These are phyloP conservation scores for Jamesozyma lodderae DNA, from an alignment of 805 yeast species.

Conservation along the genomic window DNA sequence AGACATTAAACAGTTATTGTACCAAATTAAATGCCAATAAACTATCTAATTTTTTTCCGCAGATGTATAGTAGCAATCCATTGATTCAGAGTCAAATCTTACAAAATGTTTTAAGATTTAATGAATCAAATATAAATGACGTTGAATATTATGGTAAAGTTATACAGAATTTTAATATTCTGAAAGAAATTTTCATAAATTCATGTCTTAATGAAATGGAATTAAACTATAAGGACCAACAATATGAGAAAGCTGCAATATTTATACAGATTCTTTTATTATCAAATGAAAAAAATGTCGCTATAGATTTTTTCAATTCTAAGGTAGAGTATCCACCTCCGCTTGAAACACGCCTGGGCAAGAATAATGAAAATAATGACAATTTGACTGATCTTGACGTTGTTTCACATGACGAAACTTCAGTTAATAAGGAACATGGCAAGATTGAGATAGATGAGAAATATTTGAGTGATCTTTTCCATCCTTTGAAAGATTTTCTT, in stretches of 20 bases:
- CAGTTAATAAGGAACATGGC: background rate
- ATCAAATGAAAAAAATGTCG: slow-evolving; percentile 32
- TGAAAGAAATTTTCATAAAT: slow-evolving; percentile 55
- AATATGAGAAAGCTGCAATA: slow-evolving; percentile 32
- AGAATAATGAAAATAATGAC: no score
- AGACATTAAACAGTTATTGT: slow-evolving; percentile 16
- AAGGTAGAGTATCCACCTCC: slow-evolving; percentile 24
- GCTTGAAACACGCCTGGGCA: no score
- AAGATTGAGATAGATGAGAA: slow-evolving; percentile 8
- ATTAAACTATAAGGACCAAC: slow-evolving; percentile 40
- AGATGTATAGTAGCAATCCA: slow-evolving; percentile 20
- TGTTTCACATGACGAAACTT: background rate
- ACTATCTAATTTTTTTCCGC: slow-evolving; percentile 20
- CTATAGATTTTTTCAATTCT: slow-evolving; percentile 35
- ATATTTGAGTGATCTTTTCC: slow-evolving; percentile 15
- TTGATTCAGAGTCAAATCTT: slow-evolving; percentile 20
- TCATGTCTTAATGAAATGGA: slow-evolving; percentile 66
- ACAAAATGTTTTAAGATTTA: slow-evolving; percentile 14
- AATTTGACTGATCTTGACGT: background rate
- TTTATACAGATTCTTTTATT: slow-evolving; percentile 29
- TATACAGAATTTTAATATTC: slow-evolving; percentile 15
- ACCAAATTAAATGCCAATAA: slow-evolving; percentile 18
- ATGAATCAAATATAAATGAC: slow-evolving; percentile 17
- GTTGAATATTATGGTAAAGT: slow-evolving; percentile 11
- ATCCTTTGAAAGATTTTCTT: slow-evolving; percentile 25